Evolutionary conservation across 2,329 filamentous ascomycete species (phyloP).

Genomic region (Aspergillus pseudoviridinutans): DNA sequence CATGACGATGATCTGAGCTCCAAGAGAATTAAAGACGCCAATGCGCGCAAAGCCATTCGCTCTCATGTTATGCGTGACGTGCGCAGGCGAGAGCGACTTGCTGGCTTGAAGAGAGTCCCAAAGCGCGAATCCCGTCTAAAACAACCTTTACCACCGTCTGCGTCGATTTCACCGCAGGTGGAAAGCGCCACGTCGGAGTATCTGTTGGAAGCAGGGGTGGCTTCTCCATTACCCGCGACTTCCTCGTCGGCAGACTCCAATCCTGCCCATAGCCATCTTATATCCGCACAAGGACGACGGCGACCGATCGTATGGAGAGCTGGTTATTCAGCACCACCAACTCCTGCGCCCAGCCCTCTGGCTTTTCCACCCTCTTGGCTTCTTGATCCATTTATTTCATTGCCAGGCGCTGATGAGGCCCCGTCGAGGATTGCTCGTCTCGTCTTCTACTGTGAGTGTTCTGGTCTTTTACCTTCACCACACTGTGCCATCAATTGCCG

Average conservation of each 20-base stretch:
- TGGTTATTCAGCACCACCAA: slow-evolving; percentile 12
- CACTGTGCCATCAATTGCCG: not conserved
- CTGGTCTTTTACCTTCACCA: not conserved
- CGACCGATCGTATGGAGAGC: slow-evolving; percentile 17
- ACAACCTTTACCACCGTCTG: slow-evolving; percentile 7
- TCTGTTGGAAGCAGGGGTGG: slow-evolving; percentile 10
- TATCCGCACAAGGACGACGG: slow-evolving; percentile 7
- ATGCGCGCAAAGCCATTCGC: slow-evolving; percentile 38
- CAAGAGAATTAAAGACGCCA: slow-evolving; percentile 36
- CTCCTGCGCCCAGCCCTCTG: slow-evolving; percentile 13
- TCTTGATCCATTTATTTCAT: slow-evolving; percentile 32
- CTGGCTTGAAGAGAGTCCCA: slow-evolving; percentile 34
- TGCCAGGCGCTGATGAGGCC: slow-evolving; percentile 25
- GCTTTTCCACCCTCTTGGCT: slow-evolving; percentile 23
- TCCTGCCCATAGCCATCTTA: not conserved
- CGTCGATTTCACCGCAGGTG: slow-evolving; percentile 3
- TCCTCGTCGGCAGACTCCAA: slow-evolving; percentile 4
- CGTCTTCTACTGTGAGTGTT: slow-evolving; percentile 32
- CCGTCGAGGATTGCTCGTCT: slow-evolving; percentile 25
- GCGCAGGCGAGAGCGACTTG: slow-evolving; percentile 37
- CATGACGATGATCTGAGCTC: slow-evolving; percentile 38
- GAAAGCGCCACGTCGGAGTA: slow-evolving; percentile 11
- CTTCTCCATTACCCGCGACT: slow-evolving; percentile 10
- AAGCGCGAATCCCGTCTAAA: slow-evolving; percentile 22
- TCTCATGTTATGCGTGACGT: slow-evolving; percentile 44